These are phyloP conservation scores for Candida golubevii DNA, from an alignment of 805 yeast species.

Conservation along the genomic window DNA sequence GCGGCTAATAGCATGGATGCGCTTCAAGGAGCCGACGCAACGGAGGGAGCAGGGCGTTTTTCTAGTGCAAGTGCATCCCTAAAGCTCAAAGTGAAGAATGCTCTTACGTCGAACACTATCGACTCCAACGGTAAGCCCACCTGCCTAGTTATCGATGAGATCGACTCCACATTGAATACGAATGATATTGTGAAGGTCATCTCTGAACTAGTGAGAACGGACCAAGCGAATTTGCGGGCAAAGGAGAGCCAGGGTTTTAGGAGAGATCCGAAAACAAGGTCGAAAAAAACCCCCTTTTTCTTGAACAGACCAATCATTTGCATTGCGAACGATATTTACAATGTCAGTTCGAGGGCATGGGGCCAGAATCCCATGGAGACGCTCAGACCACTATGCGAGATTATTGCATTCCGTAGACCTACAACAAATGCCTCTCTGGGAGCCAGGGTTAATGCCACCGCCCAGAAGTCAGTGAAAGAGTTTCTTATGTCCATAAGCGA, in stretches of 20 bases:
- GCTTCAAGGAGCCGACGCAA: slow-evolving; percentile 21
- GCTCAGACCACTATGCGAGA: slow-evolving; percentile 68
- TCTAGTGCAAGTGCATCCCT: slow-evolving; percentile 28
- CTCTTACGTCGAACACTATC: slow-evolving; percentile 54
- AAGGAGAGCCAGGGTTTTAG: slow-evolving; percentile 1
- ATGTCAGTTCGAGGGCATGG: slow-evolving; percentile 20
- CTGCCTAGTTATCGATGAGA: slow-evolving; percentile 83
- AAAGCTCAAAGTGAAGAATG: slow-evolving; percentile 42
- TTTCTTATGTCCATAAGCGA: slow-evolving; percentile 46
- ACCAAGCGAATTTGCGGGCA: slow-evolving; percentile 22
- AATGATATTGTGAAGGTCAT: slow-evolving; percentile 35
- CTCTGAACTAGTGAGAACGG: slow-evolving; percentile 63
- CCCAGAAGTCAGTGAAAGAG: slow-evolving; percentile 35
- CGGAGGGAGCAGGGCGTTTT: slow-evolving; percentile 14
- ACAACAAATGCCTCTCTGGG: slow-evolving; percentile 30
- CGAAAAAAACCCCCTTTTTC: slow-evolving; percentile 34
- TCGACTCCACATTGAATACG: slow-evolving; percentile 51
- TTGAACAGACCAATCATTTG: slow-evolving; percentile 84
- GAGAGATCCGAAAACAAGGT: slow-evolving; percentile 16
- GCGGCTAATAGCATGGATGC: slow-evolving; percentile 52
- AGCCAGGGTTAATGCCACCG: slow-evolving; percentile 23
- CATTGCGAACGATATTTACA: slow-evolving; percentile 81
- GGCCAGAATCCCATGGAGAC: slow-evolving; percentile 59
- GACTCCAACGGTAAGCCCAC: slow-evolving; percentile 71
- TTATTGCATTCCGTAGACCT: slow-evolving; percentile 62